Conservation (phyloP, 163 green algal genomes). For the Scenedesmus sp. region DNA sequence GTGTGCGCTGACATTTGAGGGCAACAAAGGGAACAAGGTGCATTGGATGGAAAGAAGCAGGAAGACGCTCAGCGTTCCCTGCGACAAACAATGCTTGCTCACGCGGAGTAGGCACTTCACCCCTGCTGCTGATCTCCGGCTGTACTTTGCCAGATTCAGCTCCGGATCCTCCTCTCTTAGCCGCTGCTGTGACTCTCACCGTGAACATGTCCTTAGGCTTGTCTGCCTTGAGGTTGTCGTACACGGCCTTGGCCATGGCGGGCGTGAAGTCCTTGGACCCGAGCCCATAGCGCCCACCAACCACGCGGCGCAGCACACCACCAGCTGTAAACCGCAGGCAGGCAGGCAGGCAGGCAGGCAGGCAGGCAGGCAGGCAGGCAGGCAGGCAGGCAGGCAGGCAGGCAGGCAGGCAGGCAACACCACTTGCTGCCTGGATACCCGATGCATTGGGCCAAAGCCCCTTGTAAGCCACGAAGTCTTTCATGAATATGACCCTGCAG, state of each 20-base stretch:
- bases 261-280: constrained; percentile 79
- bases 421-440: too few species aligned
- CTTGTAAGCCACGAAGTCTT: too few species aligned
- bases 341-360: too few species aligned
- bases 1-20: constrained; percentile 54
- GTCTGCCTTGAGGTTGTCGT: constrained; percentile 64
- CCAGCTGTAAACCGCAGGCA: neutral
- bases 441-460: too few species aligned
- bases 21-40: too few species aligned
- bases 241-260: constrained; percentile 67
- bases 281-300: constrained; percentile 75
- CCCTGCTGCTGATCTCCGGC: neutral
- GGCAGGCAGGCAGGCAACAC: too few species aligned
- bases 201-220: constrained; percentile 45
- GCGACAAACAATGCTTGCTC: too few species aligned
- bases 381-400: too few species aligned
- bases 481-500: too few species aligned
- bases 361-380: neutral
- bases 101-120: too few species aligned
- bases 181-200: constrained; percentile 58
- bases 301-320: constrained; percentile 44
- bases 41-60: too few species aligned
- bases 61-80: too few species aligned
- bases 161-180: neutral
- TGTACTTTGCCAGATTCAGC: neutral